Conservation (phyloP, 306 rosid genomes). For the Cicer chorassanicum region DNA sequence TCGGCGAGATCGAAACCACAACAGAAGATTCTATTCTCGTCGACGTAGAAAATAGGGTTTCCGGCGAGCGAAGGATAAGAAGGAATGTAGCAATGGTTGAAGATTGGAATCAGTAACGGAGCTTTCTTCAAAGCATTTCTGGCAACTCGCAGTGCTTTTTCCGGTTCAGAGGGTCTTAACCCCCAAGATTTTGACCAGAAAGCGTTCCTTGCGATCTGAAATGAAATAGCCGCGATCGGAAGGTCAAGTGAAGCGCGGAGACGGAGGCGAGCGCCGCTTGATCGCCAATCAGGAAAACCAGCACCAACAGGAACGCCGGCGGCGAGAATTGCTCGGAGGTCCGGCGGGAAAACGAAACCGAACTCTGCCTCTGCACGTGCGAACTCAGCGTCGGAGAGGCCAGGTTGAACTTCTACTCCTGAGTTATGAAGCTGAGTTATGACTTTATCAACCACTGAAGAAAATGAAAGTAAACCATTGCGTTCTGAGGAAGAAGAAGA, state of each 20-base stretch:
- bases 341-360: conserved; percentile 88
- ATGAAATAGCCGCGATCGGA: conserved; percentile 94
- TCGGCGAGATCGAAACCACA: conserved; percentile 92
- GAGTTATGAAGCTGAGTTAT: conserved; percentile 72
- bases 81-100: conserved; percentile 97
- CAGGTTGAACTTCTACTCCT: conserved; percentile 67
- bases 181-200: conserved; percentile 98
- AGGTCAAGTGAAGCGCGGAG: conserved; percentile 89
- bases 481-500: conserved; percentile 65
- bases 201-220: conserved; percentile 83
- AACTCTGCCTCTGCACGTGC: conserved; percentile 97
- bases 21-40: conserved; percentile 87
- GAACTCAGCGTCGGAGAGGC: conserved; percentile 83
- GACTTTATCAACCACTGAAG: conserved; percentile 71
- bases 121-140: conserved; percentile 88
- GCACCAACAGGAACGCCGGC: conserved; percentile 88
- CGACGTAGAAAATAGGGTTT: conserved; percentile 88
- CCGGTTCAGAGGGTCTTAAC: conserved; percentile 78
- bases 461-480: conserved; percentile 75
- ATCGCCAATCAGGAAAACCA: conserved; percentile 95
- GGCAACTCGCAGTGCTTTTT: conserved; percentile 76
- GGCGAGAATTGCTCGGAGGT: conserved; percentile 85
- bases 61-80: conserved; percentile 91
- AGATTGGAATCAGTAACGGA: conserved; percentile 88
- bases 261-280: conserved; percentile 74